These are phyloP conservation scores for Ascoidea rubescens DNA, from an alignment of 805 yeast species.

Conservation along the genomic window DNA sequence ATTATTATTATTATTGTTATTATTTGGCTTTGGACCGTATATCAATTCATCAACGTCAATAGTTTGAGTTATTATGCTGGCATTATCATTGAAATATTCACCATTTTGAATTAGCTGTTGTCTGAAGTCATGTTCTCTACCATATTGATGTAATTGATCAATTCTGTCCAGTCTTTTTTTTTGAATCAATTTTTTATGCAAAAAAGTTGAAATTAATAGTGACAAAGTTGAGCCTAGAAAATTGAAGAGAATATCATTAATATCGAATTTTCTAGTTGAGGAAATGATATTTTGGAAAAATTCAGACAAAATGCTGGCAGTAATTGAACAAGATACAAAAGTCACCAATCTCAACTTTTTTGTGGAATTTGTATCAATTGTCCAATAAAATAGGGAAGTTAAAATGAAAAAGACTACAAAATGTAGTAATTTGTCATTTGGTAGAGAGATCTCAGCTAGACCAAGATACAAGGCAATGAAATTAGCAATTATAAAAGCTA, in stretches of 20 bases:
- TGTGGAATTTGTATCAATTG: constrained; percentile 6
- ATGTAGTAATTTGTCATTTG: constrained; percentile 9
- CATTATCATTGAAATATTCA: not conserved
- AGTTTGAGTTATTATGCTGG: not conserved
- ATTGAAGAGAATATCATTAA: constrained; percentile 8
- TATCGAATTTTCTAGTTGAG: constrained; percentile 7
- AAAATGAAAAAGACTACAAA: constrained; percentile 7
- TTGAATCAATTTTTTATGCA: no score
- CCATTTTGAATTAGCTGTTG: no score
- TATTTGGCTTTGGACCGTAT: not conserved
- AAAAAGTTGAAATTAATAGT: no score
- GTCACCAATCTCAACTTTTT: constrained; percentile 6
- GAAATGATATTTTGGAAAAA: constrained; percentile 9
- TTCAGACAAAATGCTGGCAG: constrained; percentile 9
- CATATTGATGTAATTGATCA: no score
- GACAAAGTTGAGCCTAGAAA: constrained; percentile 4
- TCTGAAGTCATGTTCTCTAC: no score
- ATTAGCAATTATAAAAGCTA: constrained; percentile 3
- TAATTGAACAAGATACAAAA: constrained; percentile 4
- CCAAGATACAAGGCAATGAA: constrained; percentile 7
- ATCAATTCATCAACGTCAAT: not conserved
- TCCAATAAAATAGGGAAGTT: constrained; percentile 7
- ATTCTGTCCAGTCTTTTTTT: no score
- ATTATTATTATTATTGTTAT: no score
- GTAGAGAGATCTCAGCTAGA: constrained; percentile 6